These are phyloP conservation scores for Saksenaea oblongispora DNA, from an alignment of 371 early-diverging fungal genomes.

Conservation along the genomic window DNA sequence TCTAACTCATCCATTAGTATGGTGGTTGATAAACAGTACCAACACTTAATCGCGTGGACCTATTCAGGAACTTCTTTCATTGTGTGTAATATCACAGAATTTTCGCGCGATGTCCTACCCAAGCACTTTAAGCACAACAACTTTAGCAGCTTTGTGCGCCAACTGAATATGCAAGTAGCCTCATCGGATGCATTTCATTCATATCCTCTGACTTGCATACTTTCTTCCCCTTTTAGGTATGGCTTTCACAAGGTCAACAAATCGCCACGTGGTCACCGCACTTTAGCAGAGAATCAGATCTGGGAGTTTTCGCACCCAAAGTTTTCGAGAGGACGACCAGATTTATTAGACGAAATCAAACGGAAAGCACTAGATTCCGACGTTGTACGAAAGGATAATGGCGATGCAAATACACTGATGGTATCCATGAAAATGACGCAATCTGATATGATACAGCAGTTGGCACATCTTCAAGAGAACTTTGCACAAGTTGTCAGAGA, in stretches of 20 bases:
- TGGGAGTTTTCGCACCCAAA: slow-evolving; percentile 66
- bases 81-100: slow-evolving; percentile 88
- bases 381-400: slow-evolving; percentile 64
- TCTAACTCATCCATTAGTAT: slow-evolving; percentile 48
- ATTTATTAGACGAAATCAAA: slow-evolving; percentile 56
- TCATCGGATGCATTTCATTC: slow-evolving; percentile 1
- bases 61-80: slow-evolving; percentile 86
- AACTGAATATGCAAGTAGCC: slow-evolving; percentile 81
- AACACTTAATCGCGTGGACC: slow-evolving; percentile 83
- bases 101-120: slow-evolving; percentile 81
- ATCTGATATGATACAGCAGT: slow-evolving; percentile 65
- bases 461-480: slow-evolving; percentile 63
- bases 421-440: slow-evolving; percentile 76
- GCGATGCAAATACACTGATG: slow-evolving; percentile 75
- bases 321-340: slow-evolving; percentile 57
- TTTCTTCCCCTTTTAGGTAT: slow-evolving; percentile 40
- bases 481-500: slow-evolving; percentile 64
- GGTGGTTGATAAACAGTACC: slow-evolving; percentile 78
- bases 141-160: slow-evolving; percentile 85
- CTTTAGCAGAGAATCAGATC: slow-evolving; percentile 72
- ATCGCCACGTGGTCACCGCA: slow-evolving; percentile 74
- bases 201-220: slow-evolving; percentile 1
- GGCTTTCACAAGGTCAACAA: slow-evolving; percentile 76
- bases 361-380: slow-evolving; percentile 78
- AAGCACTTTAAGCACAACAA: slow-evolving; percentile 86